These are phyloP conservation scores for Kalanchoe fedtschenkoi DNA, from an alignment of 164 flowering plant genomes.

Conservation along the genomic window DNA sequence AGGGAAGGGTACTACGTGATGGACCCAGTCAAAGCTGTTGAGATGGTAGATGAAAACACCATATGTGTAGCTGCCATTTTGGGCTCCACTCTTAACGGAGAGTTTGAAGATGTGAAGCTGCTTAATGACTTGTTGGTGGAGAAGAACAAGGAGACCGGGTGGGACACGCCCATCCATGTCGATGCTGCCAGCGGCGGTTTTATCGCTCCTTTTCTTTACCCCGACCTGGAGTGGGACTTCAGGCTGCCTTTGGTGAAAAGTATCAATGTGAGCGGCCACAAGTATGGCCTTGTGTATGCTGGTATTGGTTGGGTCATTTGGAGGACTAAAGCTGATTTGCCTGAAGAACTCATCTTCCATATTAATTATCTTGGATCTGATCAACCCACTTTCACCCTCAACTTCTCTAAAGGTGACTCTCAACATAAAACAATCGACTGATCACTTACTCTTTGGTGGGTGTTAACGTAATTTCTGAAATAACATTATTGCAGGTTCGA, in stretches of 20 bases:
- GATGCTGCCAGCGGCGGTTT: slow-evolving; percentile 6
- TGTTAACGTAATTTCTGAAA: background rate
- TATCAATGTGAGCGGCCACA: slow-evolving; percentile 37
- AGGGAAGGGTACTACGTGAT: slow-evolving; percentile 6
- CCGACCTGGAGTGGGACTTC: slow-evolving; percentile 9
- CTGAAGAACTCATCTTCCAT: slow-evolving; percentile 38
- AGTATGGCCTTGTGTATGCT: slow-evolving; percentile 39
- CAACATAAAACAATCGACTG: no score
- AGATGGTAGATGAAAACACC: slow-evolving; percentile 9
- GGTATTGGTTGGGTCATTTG: slow-evolving; percentile 41
- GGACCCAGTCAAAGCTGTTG: slow-evolving; percentile 7
- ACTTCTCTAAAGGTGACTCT: slow-evolving; percentile 33
- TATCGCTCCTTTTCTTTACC: slow-evolving; percentile 6
- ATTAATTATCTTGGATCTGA: slow-evolving; percentile 41
- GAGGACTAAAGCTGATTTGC: slow-evolving; percentile 32
- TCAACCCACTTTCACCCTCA: slow-evolving; percentile 41
- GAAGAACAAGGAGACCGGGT: slow-evolving; percentile 8
- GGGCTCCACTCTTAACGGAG: slow-evolving; percentile 6
- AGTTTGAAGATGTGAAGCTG: slow-evolving; percentile 7
- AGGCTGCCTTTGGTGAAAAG: slow-evolving; percentile 26
- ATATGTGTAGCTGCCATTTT: slow-evolving; percentile 7
- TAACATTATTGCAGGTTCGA: slow-evolving; percentile 19
- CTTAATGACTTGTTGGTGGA: slow-evolving; percentile 1
- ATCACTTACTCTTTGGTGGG: background rate
- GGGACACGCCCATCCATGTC: slow-evolving; percentile 7